Evolutionary conservation across 176 grass and related monocot genomes (phyloP), one percentile per base, ranked within the genome.

Genomic region (Aegilops bicornis): DNA sequence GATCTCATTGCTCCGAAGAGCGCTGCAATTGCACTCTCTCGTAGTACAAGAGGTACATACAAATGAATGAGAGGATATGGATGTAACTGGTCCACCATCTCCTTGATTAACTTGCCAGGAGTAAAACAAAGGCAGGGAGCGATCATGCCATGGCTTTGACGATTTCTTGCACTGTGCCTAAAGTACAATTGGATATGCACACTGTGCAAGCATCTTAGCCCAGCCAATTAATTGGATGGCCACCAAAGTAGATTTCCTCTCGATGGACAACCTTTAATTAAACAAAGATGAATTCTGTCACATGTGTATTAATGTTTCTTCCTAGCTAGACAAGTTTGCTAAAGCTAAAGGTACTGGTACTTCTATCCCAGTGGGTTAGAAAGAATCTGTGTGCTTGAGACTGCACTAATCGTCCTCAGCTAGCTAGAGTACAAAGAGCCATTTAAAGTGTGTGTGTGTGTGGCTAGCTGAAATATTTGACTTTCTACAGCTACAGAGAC

Each of bases 271-370:
- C 70, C 47, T 85, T 88, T 77, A 71, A 85, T 65, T 91, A 72
- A 82, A 88, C 2, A 88, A 85, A 88, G 63, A 24, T 32, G 39
- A 71, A 45, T 91, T 88, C 4, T 85, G 77, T 82, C 89, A 91
- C 89, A 80, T 81, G 86, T 35, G 61, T 81, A 62, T 81, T 76
- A 54, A 80, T 42, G 23, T 50, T 87, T 68, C 47, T 56, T 52
- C 2, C 23, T 33, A 17, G 47, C 23, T 24, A 12, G 47, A 75
- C 48, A 23, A 30, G 69, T 84, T 61, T 75, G 67, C 68, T 47
- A 43, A 79, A 79, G 68, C 29, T 79, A 20, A 31, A 65, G 68
- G 42, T 79, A 20, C 42, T 3, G 0, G 16, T 24, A 8, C 64
- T 63, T 52, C 76, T 84, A 80, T 84, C 76, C 76, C 42, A n/a